Evolutionary conservation across 768 basidiomycete species (phyloP), one percentile per base, ranked within the genome.

Genomic region (Mycena rebaudengoi): DNA sequence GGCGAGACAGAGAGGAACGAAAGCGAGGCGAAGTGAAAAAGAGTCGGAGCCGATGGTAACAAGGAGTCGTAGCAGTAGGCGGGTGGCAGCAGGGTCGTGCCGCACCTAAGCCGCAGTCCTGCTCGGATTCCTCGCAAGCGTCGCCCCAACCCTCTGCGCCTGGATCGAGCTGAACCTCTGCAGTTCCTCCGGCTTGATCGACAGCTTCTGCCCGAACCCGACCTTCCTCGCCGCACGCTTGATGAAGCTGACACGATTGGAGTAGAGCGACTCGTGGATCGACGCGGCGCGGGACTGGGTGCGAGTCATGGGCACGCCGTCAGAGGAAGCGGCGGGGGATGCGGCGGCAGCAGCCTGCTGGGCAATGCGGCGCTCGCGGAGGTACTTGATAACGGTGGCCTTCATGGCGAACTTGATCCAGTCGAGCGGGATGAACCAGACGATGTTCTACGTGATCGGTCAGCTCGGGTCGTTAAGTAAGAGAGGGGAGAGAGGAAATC

Each of bases 361-460:
- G 37, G 76, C 67, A 48, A 82, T 79, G 69, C 83, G 85, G 60
- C 92, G 89, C 60, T 86, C 80, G 67, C 95, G 96, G 73, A 96
- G 88, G 67, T 65, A 82, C 79, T 91, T 91, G 86, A 98, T 96
- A 74, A 95, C 79, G 7, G 94, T 96, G 10, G 90, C 92, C 82
- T 97, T 96, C 93, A 98, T 96, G 32, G 84, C 92, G 77, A 98
- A 97, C 84, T 97, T 98, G 86, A 98, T 92, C 79, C 88, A 86
- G 79, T 99, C 97, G 50, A 99, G 89, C 52, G 97, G 97, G 68
- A 93, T 75, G 87, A 96, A 99, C 96, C 97, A 97, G 58, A 96
- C 70, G 67, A 98, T 92, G 82, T 98, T 92, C 96, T 96, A 72
- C 30, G 26, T 74, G 52, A 16, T 16, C 13, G 10, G 62, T 74